phyloP scores from a whole-genome alignment of 495 filamentous ascomycete genomes.

The Polyplosphaeria fusca region DNA sequence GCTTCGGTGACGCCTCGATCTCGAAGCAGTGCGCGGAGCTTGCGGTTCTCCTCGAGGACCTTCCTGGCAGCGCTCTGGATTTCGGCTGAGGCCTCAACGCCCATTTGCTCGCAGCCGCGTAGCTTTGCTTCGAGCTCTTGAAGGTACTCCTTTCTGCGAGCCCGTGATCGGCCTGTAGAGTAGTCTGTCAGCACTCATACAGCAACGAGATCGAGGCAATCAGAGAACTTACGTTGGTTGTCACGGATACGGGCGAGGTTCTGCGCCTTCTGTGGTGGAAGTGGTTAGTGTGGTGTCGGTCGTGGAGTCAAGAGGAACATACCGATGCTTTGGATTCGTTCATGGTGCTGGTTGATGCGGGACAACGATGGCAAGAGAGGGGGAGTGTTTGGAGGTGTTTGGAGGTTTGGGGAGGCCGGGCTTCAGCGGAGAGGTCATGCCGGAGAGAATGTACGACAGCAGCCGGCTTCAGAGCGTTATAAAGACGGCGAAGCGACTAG shows the following conservation, averaged over 20 bases:
- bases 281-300: background rate
- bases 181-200: background rate
- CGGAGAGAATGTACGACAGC: background rate
- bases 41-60: constrained; percentile 62
- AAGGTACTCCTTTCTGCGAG: constrained; percentile 71
- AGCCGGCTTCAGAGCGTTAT: background rate
- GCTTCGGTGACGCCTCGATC: constrained; percentile 46
- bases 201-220: too few species aligned
- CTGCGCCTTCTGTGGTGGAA: constrained; percentile 35
- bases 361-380: background rate
- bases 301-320: too few species aligned
- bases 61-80: constrained; percentile 61
- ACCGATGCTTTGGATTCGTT: constrained; percentile 23
- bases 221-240: constrained; percentile 59
- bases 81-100: constrained; percentile 57
- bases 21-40: constrained; percentile 51
- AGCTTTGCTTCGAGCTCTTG: constrained; percentile 65
- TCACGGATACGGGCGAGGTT: constrained; percentile 63
- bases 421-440: constrained; percentile 9
- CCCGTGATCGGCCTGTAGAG: constrained; percentile 56
- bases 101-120: constrained; percentile 55
- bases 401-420: constrained; percentile 9
- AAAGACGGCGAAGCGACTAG: background rate
- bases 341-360: constrained; percentile 15
- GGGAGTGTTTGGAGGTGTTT: constrained; percentile 3